Evolutionary conservation across 1,139 yeast species (phyloP).

Genomic region (Blastobotrys buckinghamii): DNA sequence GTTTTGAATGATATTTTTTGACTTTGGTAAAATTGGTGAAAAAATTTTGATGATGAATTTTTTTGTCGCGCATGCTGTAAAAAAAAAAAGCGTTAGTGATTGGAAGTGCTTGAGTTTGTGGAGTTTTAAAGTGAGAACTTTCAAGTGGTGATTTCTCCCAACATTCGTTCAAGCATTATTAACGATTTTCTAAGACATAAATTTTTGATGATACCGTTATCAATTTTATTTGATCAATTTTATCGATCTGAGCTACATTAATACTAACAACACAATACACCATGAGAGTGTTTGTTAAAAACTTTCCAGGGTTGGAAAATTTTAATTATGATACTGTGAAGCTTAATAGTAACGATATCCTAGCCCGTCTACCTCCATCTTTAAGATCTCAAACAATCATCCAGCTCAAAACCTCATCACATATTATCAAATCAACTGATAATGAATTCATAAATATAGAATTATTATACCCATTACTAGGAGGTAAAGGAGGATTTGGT

Average conservation of each 20-base stretch:
- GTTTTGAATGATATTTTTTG: not conserved
- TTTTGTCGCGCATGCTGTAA: too few species aligned
- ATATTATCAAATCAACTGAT: not conserved
- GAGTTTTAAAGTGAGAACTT: too few species aligned
- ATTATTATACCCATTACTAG: constrained; percentile 30
- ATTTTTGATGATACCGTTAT: too few species aligned
- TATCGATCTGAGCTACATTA: too few species aligned
- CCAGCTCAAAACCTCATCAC: not conserved
- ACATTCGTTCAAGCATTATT: too few species aligned
- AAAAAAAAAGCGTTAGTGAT: too few species aligned
- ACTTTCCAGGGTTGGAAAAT: constrained; percentile 5
- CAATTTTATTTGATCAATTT: too few species aligned
- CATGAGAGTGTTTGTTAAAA: constrained; percentile 11
- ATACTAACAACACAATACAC: not conserved
- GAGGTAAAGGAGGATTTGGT: constrained; percentile 52
- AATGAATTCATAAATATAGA: constrained; percentile 8
- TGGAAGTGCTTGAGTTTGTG: too few species aligned
- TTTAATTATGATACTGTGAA: not conserved
- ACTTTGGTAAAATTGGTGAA: not conserved
- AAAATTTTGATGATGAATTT: not conserved
- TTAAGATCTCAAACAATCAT: constrained; percentile 1
- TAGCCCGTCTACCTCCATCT: not conserved
- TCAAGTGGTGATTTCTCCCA: too few species aligned
- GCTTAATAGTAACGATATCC: not conserved
- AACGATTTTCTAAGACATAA: too few species aligned